phyloP scores from a whole-genome alignment of 768 basidiomycete species.

The Galerina marginata region DNA sequence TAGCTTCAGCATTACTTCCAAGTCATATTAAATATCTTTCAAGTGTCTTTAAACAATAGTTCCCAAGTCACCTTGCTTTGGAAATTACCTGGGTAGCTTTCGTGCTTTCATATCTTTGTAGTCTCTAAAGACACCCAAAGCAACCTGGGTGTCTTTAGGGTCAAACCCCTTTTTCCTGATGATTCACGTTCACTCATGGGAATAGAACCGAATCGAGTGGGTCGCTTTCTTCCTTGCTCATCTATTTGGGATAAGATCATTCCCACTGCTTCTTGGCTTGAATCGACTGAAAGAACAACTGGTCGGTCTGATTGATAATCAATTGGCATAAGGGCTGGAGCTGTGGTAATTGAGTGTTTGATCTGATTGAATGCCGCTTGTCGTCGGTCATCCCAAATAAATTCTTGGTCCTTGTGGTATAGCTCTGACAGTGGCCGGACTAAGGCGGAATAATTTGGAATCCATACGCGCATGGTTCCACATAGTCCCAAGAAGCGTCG shows the following conservation, averaged over 20 bases:
- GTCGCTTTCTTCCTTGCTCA: slow-evolving; percentile 3
- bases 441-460: slow-evolving; percentile 25
- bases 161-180: too few relatives aligned
- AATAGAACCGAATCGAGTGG: slow-evolving; percentile 32
- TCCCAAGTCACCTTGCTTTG: too few relatives aligned
- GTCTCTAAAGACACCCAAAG: too few relatives aligned
- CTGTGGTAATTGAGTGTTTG: slow-evolving; percentile 4
- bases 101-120: too few relatives aligned
- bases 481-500: slow-evolving; percentile 31
- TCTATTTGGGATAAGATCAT: slow-evolving; percentile 2
- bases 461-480: slow-evolving; percentile 30
- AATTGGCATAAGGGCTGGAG: slow-evolving; percentile 15
- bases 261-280: slow-evolving; percentile 12
- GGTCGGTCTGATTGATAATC: slow-evolving; percentile 14
- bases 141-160: too few relatives aligned
- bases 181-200: slow-evolving; percentile 9
- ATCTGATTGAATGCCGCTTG: slow-evolving; percentile 13
- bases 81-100: too few relatives aligned
- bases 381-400: slow-evolving; percentile 32
- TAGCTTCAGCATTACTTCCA: too few relatives aligned
- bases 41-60: too few relatives aligned
- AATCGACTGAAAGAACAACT: slow-evolving; percentile 21
- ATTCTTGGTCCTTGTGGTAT: slow-evolving; percentile 26
- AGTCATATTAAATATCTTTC: too few relatives aligned
- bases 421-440: slow-evolving; percentile 25